These are phyloP conservation scores for Scheffersomyces coipomensis DNA, from an alignment of 805 yeast genomes.

Conservation along the genomic window DNA sequence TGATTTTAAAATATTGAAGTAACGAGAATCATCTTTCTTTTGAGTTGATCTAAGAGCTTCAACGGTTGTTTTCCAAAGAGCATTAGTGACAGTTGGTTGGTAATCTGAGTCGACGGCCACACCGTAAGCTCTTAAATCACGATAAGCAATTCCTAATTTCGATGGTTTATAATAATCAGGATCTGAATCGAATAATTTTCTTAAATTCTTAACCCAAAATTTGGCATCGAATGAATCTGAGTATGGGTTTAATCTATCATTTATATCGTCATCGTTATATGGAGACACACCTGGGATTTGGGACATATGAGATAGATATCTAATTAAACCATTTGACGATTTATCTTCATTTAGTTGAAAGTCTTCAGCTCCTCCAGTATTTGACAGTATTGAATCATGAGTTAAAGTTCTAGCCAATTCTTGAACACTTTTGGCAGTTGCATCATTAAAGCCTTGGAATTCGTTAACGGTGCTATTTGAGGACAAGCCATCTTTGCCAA, in stretches of 20 bases:
- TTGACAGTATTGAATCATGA: conserved; percentile 4
- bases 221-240: conserved; percentile 55
- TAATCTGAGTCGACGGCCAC: conserved; percentile 61
- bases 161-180: conserved; percentile 63
- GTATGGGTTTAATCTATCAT: conserved; percentile 53
- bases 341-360: conserved; percentile 3
- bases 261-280: conserved; percentile 12
- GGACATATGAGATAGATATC: conserved; percentile 47
- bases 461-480: conserved; percentile 17
- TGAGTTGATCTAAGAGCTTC: conserved; percentile 1
- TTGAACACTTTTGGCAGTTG: conserved; percentile 30
- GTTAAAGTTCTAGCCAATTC: conserved; percentile 44
- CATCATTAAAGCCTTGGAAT: conserved; percentile 32
- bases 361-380: background rate
- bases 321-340: conserved; percentile 13
- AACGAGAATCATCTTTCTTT: conserved; percentile 13
- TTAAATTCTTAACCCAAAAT: conserved; percentile 66
- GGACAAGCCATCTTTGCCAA: too few relatives aligned
- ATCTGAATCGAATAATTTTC: conserved; percentile 50
- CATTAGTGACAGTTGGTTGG: conserved; percentile 52
- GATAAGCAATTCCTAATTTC: conserved; percentile 57
- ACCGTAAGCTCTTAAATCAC: conserved; percentile 59
- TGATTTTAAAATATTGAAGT: conserved; percentile 56
- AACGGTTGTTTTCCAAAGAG: conserved; percentile 8
- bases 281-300: conserved; percentile 49